Conservation (phyloP, 2,329 filamentous ascomycete genomes). For the Geosmithia morbida region DNA sequence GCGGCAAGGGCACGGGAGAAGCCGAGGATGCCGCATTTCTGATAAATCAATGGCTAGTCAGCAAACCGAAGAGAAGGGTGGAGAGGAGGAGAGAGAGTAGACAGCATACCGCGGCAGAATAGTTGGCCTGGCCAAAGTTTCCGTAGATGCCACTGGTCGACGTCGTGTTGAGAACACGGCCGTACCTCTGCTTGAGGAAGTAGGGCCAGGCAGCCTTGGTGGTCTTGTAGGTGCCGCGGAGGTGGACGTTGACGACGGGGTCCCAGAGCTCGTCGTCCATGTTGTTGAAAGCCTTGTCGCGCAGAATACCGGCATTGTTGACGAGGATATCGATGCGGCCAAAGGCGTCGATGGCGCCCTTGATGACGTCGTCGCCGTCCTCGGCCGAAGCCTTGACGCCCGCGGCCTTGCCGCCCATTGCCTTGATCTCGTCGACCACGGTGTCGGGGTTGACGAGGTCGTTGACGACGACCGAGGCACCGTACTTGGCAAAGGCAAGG, state of each 20-base stretch:
- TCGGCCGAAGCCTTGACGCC: conserved; percentile 90
- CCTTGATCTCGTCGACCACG: conserved; percentile 85
- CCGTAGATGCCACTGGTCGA: conserved; percentile 97
- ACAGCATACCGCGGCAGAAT: conserved; percentile 64
- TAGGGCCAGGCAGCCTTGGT: conserved; percentile 97
- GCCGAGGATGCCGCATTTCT: conserved; percentile 87
- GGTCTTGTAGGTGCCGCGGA: conserved; percentile 89
- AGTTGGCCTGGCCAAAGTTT: conserved; percentile 98
- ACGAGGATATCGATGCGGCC: conserved; percentile 89
- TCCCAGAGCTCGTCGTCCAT: conserved; percentile 95
- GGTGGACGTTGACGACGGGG: conserved; percentile 80
- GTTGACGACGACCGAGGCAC: conserved; percentile 83
- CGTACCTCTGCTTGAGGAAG: conserved; percentile 97
- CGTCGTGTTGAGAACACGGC: conserved; percentile 90
- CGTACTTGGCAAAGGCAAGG: conserved; percentile 72
- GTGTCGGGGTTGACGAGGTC: conserved; percentile 86
- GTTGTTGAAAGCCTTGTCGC: conserved; percentile 95
- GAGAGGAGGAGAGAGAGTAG: not conserved
- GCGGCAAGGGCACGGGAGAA: conserved; percentile 87
- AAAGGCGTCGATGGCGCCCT: conserved; percentile 84
- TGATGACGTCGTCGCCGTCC: conserved; percentile 81
- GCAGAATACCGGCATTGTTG: conserved; percentile 96
- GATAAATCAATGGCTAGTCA: conserved; percentile 7
- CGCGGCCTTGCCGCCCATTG: conserved; percentile 75
- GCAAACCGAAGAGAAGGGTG: not conserved